Evolutionary conservation across 257 asterid genomes (phyloP), one percentile per base, ranked within the genome.

Genomic region (Forsythia viridissima): DNA sequence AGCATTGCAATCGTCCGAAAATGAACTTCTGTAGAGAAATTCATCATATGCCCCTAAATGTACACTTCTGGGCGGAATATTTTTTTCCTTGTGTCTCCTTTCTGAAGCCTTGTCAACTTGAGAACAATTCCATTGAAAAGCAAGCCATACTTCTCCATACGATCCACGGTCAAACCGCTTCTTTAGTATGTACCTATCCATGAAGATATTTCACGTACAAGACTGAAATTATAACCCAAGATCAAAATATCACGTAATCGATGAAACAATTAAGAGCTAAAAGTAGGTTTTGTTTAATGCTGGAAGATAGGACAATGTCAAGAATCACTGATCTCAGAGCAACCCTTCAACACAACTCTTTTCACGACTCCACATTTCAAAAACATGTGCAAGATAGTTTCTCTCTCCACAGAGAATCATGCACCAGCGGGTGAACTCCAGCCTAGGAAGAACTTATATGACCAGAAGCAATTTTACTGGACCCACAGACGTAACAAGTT

Each of bases 91-190:
- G 75, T 83, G 80, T 78, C 79, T 80, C 82, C 76, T 82, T 80
- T 82, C 79, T 68, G 73, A 68, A 80, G 80, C 87, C 43, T 88
- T 84, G 68, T 85, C 85, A 73, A 65, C 88, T 80, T 87, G 93
- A 77, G 98, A 93, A 82, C 96, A 91, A 70, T 96, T 91, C 99
- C 98, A 96, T 71, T 87, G 86, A 85, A 96, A 92, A 84, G 99
- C 99, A 77, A 96, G 92, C 99, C 99, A 96, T 86, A 96, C 99
- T 90, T 95, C 99, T 76, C 99, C 99, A 85, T 82, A 95, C 39
- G 98, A 93, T 83, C 99, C 99, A 74, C 97, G 98, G 74, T 84
- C 97, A 90, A 92, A 95, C 90, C 94, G 90, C 87, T 93, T 95
- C 89, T 95, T 95, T 44, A 95, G 79, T 82, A 93, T 92, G 91